Evolutionary conservation across 2,329 filamentous ascomycete species (phyloP), one percentile per base, ranked within the genome.

Genomic region (Didymella keratinophila): DNA sequence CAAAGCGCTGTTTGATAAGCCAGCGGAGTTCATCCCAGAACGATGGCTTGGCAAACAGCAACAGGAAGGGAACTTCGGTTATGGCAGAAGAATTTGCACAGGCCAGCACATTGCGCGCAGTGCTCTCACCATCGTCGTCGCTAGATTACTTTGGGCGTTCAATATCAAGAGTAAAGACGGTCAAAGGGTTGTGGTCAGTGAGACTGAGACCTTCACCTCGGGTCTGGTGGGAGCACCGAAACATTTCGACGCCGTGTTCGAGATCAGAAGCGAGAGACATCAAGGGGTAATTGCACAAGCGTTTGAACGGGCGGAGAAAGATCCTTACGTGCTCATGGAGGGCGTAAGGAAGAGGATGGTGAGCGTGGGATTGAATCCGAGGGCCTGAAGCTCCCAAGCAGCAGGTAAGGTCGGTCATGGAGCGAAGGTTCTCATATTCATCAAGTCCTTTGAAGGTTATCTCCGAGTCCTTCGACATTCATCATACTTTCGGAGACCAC

Each of bases 81-180:
- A 83, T 62, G 83, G 37, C 5, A 41, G 83, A 0, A 74, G 21
- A 5, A 14, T 43, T 1, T 43, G 41, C 12, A 10, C 41, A 0
- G 74, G 76, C 0, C 54, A 70, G 3, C 52, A 68, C 52, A 67
- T 79, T 32, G 74, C 73, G 1, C 61, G 53, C 0, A 70, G 73
- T n/a, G 71, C 71, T 58, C 51, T 83, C 63, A 70, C 80, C 58
- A 80, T 84, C 54, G 81, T 79, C 20, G 80, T 84, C 54, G 79
- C 81, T 0, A 72, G 81, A 42, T 77, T 85, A 72, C 79, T 85
- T 43, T 78, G 83, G 63, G 82, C 81, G 0, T 83, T 81, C 18
- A 80, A 84, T 53, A 73, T 85, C 30, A 62, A 27, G 62, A 62
- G 32, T 14, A n/a, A 27, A 11, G 7, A 43, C 3, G 14, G 23